phyloP scores from a whole-genome alignment of 257 asterid species.

The Galeopsis tetrahit region DNA sequence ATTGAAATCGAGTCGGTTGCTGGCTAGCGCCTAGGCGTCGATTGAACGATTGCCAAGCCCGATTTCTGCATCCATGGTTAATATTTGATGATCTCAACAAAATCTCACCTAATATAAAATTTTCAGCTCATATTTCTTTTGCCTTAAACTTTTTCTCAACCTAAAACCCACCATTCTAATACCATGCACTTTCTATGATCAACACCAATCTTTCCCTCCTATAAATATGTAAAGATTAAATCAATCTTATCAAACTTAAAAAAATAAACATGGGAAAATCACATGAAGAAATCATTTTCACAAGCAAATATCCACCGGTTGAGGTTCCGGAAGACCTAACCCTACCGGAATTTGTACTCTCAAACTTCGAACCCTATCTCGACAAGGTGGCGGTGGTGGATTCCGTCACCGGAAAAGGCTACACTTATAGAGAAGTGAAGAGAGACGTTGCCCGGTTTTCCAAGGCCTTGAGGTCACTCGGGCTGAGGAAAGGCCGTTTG shows the following conservation, averaged over 20 bases:
- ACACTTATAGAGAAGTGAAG: slow-evolving; percentile 66
- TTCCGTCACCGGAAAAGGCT: slow-evolving; percentile 62
- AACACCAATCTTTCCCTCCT: slow-evolving; percentile 25
- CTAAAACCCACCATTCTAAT: slow-evolving; percentile 30
- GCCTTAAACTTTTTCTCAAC: slow-evolving; percentile 24
- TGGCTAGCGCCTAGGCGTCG: no score
- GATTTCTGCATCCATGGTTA: no score
- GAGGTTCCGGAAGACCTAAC: slow-evolving; percentile 69
- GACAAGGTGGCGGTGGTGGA: slow-evolving; percentile 83
- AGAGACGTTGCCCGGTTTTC: slow-evolving; percentile 72
- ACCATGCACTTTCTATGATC: slow-evolving; percentile 34
- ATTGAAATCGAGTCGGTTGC: no score
- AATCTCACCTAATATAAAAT: slow-evolving; percentile 32
- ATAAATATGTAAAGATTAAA: slow-evolving; percentile 11
- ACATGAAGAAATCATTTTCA: slow-evolving; percentile 63
- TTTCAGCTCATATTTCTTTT: background rate
- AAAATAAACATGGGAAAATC: slow-evolving; percentile 49
- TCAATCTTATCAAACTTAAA: slow-evolving; percentile 8
- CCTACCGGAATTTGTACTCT: slow-evolving; percentile 83
- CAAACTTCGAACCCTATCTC: slow-evolving; percentile 50
- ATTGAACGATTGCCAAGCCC: no score
- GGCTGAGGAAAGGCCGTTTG: slow-evolving; percentile 76
- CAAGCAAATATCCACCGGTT: slow-evolving; percentile 68
- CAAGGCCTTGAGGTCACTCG: slow-evolving; percentile 85
- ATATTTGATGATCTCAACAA: slow-evolving; percentile 29